Base-by-base conservation (phyloP, 495 filamentous ascomycete species). In the Friedmanniomyces endolithicus region DNA sequence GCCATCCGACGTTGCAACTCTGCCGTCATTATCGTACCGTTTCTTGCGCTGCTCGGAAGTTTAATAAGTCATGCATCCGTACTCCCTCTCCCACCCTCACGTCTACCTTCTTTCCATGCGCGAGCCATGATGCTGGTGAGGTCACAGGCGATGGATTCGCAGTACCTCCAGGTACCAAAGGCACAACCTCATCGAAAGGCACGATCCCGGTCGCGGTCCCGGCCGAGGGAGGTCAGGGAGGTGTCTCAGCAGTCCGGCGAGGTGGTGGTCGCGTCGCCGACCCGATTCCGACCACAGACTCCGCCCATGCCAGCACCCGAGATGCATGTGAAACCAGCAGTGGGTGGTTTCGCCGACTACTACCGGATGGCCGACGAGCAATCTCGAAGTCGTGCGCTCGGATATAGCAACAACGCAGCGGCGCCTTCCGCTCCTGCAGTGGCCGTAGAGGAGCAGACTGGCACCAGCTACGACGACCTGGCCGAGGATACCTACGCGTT, bases 391-490 rank as follows among this genome's bases (percentile, higher is more conserved):
- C 48, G 22, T 19, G 7, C 39, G 39, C 44, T 44, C 50, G 47
- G 47, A 9, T 50, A 50, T 22, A 14, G n/a, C 14, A 33, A 20
- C 39, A 16, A n/a, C 20, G 24, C 41, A 25, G 9, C 24, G 6
- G 2, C 50, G n/a, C 6, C 9, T 6, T 22, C 22, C 25, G 20
- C 17, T 16, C 4, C 48, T 34, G 27, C 27, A 3, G 27, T 31
- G 37, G 48, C 55, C 6, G 47, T 34, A 6, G 50, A 54, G 24
- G 54, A 61, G 33, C 43, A 53, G 43, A 51, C 27, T 9, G 59
- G 59, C 31, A 61, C 59, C 47, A 61, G 56, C 50, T 61, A 61
- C 47, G 55, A 58, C 48, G 59, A 62, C 40, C 46, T 62, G 6
- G 52, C 44, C 40, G 59, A 59, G 23, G 52, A 52, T 19, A 46